A percentile compares a stretch with the other conserved stretches of the same genome.
These are phyloP conservation scores for Luffa aegyptiaca DNA, from an alignment of 306 rosid species.

Conservation along the genomic window DNA sequence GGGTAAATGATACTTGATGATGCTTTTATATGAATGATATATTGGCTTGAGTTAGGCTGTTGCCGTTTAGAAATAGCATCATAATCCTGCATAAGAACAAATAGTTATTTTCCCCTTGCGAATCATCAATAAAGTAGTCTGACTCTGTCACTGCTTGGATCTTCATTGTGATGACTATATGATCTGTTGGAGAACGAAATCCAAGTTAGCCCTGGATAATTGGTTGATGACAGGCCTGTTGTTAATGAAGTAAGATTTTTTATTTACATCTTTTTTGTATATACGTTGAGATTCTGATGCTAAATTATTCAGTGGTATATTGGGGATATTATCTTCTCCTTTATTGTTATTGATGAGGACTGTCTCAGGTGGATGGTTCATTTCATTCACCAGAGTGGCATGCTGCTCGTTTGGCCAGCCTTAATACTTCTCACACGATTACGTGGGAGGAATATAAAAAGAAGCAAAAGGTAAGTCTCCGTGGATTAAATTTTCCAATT, in stretches of 20 bases:
- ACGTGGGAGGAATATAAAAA: conserved; percentile 94
- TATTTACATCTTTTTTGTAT: neutral
- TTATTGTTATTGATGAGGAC: conserved; percentile 80
- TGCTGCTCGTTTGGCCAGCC: conserved; percentile 99
- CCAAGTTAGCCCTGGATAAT: conserved; percentile 10
- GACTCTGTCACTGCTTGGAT: conserved; percentile 4
- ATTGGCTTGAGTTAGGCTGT: neutral
- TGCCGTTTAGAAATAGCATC: neutral
- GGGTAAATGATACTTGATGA: neutral
- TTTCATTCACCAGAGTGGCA: conserved; percentile 99
- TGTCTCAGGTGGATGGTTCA: conserved; percentile 99
- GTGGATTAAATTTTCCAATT: neutral
- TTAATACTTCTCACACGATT: conserved; percentile 86
- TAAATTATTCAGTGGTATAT: neutral
- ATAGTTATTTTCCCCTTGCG: neutral
- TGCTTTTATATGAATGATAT: neutral
- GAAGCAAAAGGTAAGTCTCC: conserved; percentile 77
- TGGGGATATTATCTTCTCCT: conserved; percentile 19
- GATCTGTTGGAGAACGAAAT: conserved; percentile 6
- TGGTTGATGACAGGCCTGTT: conserved; percentile 10
- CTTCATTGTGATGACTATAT: conserved; percentile 6
- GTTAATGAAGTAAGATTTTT: conserved; percentile 4
- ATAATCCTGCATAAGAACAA: neutral
- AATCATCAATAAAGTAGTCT: neutral
- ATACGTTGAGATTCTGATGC: neutral